Conservation (phyloP, 208 protist genomes). For the Wallacemonas collosoma region DNA sequence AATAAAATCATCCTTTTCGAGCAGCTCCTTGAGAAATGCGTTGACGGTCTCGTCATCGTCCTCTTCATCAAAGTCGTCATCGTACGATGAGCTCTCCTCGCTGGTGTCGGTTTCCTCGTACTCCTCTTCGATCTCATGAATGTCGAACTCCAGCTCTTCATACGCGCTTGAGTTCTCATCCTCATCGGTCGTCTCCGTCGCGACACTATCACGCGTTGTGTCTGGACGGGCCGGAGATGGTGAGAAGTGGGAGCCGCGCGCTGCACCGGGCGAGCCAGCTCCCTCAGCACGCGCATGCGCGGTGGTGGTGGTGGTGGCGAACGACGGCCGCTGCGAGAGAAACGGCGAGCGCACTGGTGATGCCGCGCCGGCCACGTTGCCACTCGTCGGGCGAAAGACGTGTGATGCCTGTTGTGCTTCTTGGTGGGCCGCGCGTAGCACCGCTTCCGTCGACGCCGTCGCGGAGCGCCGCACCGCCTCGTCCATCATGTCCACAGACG, state of each 20-base stretch:
- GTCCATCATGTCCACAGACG: conserved; percentile 18
- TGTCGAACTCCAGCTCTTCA: conserved; percentile 28
- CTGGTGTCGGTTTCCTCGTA: conserved; percentile 17
- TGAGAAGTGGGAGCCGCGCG: background rate
- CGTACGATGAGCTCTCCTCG: conserved; percentile 16
- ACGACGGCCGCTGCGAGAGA: background rate
- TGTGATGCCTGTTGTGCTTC: conserved; percentile 3
- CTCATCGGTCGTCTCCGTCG: background rate
- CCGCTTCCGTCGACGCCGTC: conserved; percentile 13
- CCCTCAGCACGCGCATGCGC: no score
- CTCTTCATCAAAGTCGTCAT: conserved; percentile 19
- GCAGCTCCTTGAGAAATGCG: conserved; percentile 12
- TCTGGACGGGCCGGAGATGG: background rate
- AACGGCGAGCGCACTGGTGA: conserved; percentile 5
- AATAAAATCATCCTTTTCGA: conserved; percentile 6
- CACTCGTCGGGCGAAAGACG: background rate
- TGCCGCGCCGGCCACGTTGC: background rate
- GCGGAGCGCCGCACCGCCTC: conserved; percentile 13
- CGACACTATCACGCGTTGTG: no score
- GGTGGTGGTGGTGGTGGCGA: background rate
- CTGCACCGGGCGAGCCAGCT: no score
- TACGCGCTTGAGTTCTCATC: conserved; percentile 5
- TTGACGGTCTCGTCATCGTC: conserved; percentile 12
- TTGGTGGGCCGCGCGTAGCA: conserved; percentile 10
- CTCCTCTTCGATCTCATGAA: conserved; percentile 16